Evolutionary conservation across 164 flowering plant species (phyloP).

Genomic region (Sextonia rubra): DNA sequence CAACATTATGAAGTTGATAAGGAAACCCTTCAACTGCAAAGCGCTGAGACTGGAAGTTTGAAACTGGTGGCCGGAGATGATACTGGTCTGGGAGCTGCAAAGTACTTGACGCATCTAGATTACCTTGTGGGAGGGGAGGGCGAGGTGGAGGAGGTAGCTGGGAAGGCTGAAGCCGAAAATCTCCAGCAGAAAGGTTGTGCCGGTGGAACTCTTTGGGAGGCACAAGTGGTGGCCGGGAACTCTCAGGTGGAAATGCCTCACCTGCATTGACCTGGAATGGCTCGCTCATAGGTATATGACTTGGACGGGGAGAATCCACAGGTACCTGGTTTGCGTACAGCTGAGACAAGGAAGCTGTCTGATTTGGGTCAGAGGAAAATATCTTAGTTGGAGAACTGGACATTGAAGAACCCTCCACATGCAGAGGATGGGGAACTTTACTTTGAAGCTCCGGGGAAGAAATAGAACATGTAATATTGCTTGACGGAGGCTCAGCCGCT

Average conservation of each 20-base stretch:
- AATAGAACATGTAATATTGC: background rate
- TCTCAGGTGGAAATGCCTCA: conserved; percentile 18
- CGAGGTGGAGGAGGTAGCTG: conserved; percentile 16
- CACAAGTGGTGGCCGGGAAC: conserved; percentile 17
- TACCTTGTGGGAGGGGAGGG: conserved; percentile 23
- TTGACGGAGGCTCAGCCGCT: conserved; percentile 2
- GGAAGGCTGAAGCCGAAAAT: conserved; percentile 18
- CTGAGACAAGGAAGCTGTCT: background rate
- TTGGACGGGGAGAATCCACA: conserved; percentile 4
- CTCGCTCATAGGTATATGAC: conserved; percentile 17
- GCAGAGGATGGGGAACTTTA: conserved; percentile 2
- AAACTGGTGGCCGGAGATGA: conserved; percentile 18
- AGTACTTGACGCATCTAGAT: conserved; percentile 18
- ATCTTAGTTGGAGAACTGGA: conserved; percentile 9
- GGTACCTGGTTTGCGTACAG: conserved; percentile 1
- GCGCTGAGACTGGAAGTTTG: conserved; percentile 22
- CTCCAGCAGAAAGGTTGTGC: conserved; percentile 12
- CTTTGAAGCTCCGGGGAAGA: conserved; percentile 7
- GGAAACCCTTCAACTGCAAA: conserved; percentile 22
- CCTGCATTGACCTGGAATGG: conserved; percentile 15
- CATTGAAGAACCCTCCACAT: background rate
- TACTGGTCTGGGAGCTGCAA: conserved; percentile 21
- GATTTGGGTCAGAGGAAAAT: background rate
- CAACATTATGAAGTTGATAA: conserved; percentile 27
- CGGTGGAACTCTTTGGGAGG: conserved; percentile 13